phyloP scores from a whole-genome alignment of 257 asterid genomes.

The Nicotiana otophora region DNA sequence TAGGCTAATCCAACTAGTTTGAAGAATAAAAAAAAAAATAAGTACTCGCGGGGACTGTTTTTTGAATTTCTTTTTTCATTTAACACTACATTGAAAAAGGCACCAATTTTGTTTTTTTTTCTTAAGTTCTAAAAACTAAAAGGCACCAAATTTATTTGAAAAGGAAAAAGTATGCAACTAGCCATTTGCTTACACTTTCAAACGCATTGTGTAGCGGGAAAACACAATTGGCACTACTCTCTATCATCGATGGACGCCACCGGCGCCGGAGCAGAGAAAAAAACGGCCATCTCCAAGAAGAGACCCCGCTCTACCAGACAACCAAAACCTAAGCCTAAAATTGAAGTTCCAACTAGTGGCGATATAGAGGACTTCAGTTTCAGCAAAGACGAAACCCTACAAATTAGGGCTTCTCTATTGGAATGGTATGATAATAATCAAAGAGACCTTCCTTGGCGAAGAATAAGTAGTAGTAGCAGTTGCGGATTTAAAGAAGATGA shows the following conservation, averaged over 20 bases:
- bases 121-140: too few species aligned
- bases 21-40: too few species aligned
- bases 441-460: slow-evolving; percentile 94
- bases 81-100: too few species aligned
- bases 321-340: slow-evolving; percentile 12
- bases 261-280: neutral
- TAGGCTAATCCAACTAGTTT: too few species aligned
- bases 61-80: too few species aligned
- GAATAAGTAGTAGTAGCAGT: slow-evolving; percentile 37
- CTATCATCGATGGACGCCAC: slow-evolving; percentile 23
- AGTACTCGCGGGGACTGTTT: too few species aligned
- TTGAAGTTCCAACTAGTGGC: slow-evolving; percentile 5
- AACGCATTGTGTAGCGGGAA: slow-evolving; percentile 47
- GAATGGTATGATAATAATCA: slow-evolving; percentile 71
- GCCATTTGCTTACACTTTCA: slow-evolving; percentile 19
- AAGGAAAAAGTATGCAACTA: neutral
- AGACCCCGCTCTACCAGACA: slow-evolving; percentile 21
- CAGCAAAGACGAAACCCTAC: slow-evolving; percentile 35
- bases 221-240: slow-evolving; percentile 15
- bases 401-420: slow-evolving; percentile 70
- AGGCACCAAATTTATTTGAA: too few species aligned
- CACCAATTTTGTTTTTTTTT: too few species aligned
- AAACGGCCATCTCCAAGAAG: slow-evolving; percentile 13
- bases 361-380: slow-evolving; percentile 81
- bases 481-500: slow-evolving; percentile 6